Conservation (phyloP, 306 rosid species). For the Cucurbita maxima region DNA sequence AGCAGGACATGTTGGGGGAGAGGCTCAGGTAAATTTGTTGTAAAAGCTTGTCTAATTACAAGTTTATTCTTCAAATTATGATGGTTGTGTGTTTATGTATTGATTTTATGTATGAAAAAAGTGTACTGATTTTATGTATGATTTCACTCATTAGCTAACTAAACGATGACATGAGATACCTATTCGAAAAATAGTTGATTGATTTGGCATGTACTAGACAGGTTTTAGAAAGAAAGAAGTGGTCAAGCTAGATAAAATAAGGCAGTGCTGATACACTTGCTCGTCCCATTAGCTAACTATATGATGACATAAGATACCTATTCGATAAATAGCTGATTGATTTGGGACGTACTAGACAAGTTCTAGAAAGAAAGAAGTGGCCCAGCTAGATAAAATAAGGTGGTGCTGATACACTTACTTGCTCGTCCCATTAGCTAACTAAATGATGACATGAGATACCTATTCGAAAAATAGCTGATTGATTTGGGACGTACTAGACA, state of each 20-base stretch:
- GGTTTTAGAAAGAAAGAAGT: not conserved
- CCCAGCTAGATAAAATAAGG: not conserved
- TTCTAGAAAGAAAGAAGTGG: not conserved
- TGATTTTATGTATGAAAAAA: not conserved
- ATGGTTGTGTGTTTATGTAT: not conserved
- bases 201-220: not conserved
- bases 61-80: not conserved
- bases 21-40: conserved; percentile 31
- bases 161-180: not conserved
- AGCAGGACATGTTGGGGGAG: conserved; percentile 24
- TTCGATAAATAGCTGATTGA: not conserved
- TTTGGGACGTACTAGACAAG: not conserved
- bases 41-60: not conserved
- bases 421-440: not conserved
- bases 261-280: not conserved
- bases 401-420: not conserved
- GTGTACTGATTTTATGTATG: not conserved
- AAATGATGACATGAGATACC: not conserved
- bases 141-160: not conserved
- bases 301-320: not conserved
- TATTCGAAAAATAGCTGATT: not conserved
- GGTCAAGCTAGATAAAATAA: not conserved
- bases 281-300: not conserved
- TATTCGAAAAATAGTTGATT: not conserved
- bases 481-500: not conserved